Percentiles rank a stretch among this genome's conserved stretches.
Evolutionary conservation across 2,329 filamentous ascomycete genomes (phyloP).

Genomic region (Rhinocladiella similis): DNA sequence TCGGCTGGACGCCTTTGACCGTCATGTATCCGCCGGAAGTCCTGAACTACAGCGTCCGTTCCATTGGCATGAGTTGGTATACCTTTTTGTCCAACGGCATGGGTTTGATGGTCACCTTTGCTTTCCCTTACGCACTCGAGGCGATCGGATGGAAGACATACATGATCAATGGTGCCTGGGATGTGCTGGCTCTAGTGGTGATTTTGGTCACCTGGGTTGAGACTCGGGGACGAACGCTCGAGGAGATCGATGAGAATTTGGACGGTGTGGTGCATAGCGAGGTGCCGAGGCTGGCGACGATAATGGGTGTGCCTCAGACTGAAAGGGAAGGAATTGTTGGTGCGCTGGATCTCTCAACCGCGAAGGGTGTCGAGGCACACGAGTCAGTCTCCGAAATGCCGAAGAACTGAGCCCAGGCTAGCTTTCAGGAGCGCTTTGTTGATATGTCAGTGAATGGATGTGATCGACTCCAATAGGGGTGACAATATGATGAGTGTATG

Average conservation of each 20-base stretch:
- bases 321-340: constrained; percentile 26
- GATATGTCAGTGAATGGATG: not conserved
- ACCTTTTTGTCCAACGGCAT: constrained; percentile 30
- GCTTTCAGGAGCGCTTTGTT: too few relatives aligned
- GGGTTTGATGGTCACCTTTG: constrained; percentile 41
- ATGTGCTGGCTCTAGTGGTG: constrained; percentile 40
- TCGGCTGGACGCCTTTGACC: constrained; percentile 53
- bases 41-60: constrained; percentile 52
- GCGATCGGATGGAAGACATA: constrained; percentile 46
- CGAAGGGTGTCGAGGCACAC: constrained; percentile 6
- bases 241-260: constrained; percentile 31
- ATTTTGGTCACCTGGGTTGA: constrained; percentile 23
- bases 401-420: not conserved
- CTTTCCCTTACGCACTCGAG: constrained; percentile 45
- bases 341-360: constrained; percentile 8
- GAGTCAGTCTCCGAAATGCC: constrained; percentile 8
- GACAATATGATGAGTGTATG: not conserved
- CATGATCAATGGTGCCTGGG: constrained; percentile 49
- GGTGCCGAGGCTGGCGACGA: constrained; percentile 9
- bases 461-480: not conserved
- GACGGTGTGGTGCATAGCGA: constrained; percentile 20
- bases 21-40: constrained; percentile 53
- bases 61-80: constrained; percentile 47
- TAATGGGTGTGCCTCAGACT: constrained; percentile 12
- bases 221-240: constrained; percentile 28